Percentiles rank a stretch among this genome's conserved stretches.
Evolutionary conservation across 2,329 filamentous ascomycete genomes (phyloP).

Genomic region (Colletotrichum lentis): DNA sequence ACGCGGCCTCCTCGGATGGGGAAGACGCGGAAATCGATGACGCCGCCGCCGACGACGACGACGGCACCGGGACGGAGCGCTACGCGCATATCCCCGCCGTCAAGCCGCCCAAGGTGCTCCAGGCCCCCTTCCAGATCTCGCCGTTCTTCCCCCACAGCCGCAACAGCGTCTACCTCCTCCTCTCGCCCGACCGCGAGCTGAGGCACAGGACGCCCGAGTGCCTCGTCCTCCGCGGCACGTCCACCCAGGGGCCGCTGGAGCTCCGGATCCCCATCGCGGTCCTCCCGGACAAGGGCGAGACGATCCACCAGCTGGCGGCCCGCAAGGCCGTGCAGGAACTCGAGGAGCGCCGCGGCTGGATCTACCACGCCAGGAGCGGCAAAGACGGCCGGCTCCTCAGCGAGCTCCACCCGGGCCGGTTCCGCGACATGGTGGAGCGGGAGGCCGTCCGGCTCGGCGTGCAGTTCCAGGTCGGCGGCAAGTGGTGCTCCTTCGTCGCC

Average conservation of each 20-base stretch:
- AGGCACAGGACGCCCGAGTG: conserved; percentile 58
- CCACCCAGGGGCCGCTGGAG: conserved; percentile 64
- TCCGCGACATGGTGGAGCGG: conserved; percentile 67
- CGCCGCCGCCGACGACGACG: conserved; percentile 23
- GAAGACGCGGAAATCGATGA: conserved; percentile 45
- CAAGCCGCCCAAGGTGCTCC: conserved; percentile 64
- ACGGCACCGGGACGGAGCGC: conserved; percentile 42
- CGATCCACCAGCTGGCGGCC: conserved; percentile 75
- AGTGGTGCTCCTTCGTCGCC: conserved; percentile 78
- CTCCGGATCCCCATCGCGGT: conserved; percentile 70
- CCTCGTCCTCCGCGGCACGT: conserved; percentile 66
- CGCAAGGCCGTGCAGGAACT: conserved; percentile 73
- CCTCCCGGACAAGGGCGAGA: conserved; percentile 56
- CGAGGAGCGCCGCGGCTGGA: conserved; percentile 75
- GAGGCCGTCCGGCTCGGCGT: conserved; percentile 73
- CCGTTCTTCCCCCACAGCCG: conserved; percentile 73
- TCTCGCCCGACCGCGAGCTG: conserved; percentile 59
- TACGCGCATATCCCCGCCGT: conserved; percentile 63
- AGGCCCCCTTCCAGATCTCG: conserved; percentile 70
- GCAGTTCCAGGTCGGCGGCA: conserved; percentile 71
- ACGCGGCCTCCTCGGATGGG: conserved; percentile 52
- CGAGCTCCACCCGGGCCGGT: conserved; percentile 58
- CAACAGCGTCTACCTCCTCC: conserved; percentile 70
- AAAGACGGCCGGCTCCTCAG: conserved; percentile 57
- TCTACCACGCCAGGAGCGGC: conserved; percentile 57